Evolutionary conservation across 208 protist genomes (phyloP).

Genomic region (Porcisia hertigi): DNA sequence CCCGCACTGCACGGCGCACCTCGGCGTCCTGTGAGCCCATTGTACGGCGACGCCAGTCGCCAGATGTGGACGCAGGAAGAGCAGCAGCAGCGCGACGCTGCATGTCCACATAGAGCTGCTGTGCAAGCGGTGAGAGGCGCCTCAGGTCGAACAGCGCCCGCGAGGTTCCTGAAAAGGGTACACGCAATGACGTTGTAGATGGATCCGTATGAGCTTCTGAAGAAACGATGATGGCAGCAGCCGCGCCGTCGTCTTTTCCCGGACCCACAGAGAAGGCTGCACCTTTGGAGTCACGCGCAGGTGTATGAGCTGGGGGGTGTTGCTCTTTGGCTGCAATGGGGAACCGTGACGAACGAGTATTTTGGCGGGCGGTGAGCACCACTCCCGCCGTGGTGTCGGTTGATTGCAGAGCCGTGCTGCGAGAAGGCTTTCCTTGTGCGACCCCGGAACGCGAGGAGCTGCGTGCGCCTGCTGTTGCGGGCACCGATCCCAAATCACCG

Average conservation of each 20-base stretch:
- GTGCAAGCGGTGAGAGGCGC: conserved; percentile 4
- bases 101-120: conserved; percentile 24
- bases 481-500: background rate
- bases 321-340: background rate
- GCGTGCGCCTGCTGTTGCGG: background rate
- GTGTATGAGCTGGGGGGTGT: background rate
- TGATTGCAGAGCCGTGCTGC: background rate
- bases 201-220: background rate
- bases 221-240: background rate
- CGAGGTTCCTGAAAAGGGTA: conserved; percentile 9
- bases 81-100: conserved; percentile 1
- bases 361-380: background rate
- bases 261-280: background rate
- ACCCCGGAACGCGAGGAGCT: background rate
- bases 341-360: background rate
- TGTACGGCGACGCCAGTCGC: conserved; percentile 23
- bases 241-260: background rate
- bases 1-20: conserved; percentile 50
- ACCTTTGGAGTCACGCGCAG: background rate
- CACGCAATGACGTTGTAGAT: background rate
- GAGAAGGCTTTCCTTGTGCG: background rate
- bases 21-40: conserved; percentile 24
- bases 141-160: background rate
- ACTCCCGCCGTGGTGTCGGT: background rate
- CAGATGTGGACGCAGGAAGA: background rate